phyloP scores from a whole-genome alignment of 495 filamentous ascomycete genomes.

The Penicillium mononematosum region DNA sequence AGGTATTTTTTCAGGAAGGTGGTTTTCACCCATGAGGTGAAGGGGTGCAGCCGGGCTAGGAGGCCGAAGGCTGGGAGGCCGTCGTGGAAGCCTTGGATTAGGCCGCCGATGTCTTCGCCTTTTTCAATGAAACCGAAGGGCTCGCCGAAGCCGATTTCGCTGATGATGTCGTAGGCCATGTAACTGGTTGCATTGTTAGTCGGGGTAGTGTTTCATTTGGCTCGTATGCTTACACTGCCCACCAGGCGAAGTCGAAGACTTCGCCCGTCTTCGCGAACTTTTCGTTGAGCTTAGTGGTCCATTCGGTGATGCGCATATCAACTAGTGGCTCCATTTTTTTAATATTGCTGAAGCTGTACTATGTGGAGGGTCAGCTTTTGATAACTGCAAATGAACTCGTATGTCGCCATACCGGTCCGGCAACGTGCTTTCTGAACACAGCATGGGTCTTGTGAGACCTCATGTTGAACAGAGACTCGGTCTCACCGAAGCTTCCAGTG shows the following conservation, averaged over 20 bases:
- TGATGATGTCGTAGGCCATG: slow-evolving; percentile 64
- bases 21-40: slow-evolving; percentile 52
- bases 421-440: slow-evolving; percentile 43
- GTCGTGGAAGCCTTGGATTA: slow-evolving; percentile 54
- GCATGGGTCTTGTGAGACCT: slow-evolving; percentile 49
- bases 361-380: slow-evolving; percentile 22
- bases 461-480: slow-evolving; percentile 50
- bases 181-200: slow-evolving; percentile 27
- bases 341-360: slow-evolving; percentile 53
- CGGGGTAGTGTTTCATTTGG: not conserved
- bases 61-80: slow-evolving; percentile 50
- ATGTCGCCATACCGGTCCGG: slow-evolving; percentile 37
- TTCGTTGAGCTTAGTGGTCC: slow-evolving; percentile 43
- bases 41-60: slow-evolving; percentile 50
- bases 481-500: slow-evolving; percentile 49
- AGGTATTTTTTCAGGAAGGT: slow-evolving; percentile 55
- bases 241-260: slow-evolving; percentile 51
- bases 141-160: slow-evolving; percentile 60
- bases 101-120: slow-evolving; percentile 55
- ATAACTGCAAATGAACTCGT: not conserved
- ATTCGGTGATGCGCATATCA: slow-evolving; percentile 44
- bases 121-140: slow-evolving; percentile 61
- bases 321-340: slow-evolving; percentile 55
- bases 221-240: slow-evolving; percentile 42
- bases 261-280: slow-evolving; percentile 44